Evolutionary conservation across 495 filamentous ascomycete genomes (phyloP).

Genomic region (Saxophila tyrrhenica): DNA sequence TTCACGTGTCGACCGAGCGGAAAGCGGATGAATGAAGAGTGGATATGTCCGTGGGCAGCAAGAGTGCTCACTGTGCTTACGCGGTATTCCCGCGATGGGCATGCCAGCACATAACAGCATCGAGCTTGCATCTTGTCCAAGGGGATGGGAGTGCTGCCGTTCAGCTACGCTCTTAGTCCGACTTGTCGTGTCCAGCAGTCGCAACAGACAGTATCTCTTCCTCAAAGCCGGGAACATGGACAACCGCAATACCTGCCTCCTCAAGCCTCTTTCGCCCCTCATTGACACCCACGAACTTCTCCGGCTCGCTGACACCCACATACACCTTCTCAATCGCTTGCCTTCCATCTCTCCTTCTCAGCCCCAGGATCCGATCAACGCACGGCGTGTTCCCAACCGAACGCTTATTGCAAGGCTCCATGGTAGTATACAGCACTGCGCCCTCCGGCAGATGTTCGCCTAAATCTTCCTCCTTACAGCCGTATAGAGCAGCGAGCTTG

Average conservation of each 20-base stretch:
- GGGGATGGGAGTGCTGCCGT: too few species aligned
- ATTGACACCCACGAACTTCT: conserved; percentile 74
- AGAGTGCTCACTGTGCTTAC: too few species aligned
- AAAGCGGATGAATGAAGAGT: too few species aligned
- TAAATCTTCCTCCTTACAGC: conserved; percentile 45
- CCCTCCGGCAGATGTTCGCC: conserved; percentile 41
- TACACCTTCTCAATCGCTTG: conserved; percentile 64
- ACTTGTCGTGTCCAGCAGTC: conserved; percentile 60
- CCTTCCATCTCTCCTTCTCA: conserved; percentile 27
- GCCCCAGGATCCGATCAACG: conserved; percentile 63
- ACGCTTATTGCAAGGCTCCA: conserved; percentile 81
- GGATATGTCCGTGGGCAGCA: too few species aligned
- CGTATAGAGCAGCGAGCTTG: conserved; percentile 50
- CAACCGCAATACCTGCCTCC: conserved; percentile 60
- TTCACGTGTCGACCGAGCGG: too few species aligned
- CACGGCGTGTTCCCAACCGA: conserved; percentile 75
- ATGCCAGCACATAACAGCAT: too few species aligned
- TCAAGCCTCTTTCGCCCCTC: conserved; percentile 58
- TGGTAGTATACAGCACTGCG: conserved; percentile 75
- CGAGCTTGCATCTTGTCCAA: too few species aligned
- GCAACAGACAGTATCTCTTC: conserved; percentile 70
- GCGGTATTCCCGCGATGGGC: too few species aligned
- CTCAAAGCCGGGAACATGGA: conserved; percentile 65
- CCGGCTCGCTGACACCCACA: conserved; percentile 79
- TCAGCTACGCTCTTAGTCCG: neutral